Conservation (phyloP, 352 stramenopile genomes). For the Globisporangium viniferum region DNA sequence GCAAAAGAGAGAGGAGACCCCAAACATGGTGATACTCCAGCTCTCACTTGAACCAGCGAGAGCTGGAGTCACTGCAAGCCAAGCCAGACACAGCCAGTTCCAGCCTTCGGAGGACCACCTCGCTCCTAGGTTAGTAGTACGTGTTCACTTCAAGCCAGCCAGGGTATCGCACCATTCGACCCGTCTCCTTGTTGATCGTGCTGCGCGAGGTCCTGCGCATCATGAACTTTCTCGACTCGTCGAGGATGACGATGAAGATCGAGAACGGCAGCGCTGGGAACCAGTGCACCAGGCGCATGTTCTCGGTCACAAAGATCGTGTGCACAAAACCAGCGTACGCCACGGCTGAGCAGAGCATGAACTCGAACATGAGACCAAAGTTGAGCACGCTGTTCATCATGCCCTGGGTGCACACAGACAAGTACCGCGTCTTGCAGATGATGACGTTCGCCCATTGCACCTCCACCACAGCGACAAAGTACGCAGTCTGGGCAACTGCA, state of each 20-base stretch:
- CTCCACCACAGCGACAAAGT: slow-evolving; percentile 84
- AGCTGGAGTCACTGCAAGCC: neutral
- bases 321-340: slow-evolving; percentile 84
- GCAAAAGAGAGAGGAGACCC: neutral
- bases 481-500: slow-evolving; percentile 81
- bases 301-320: slow-evolving; percentile 79
- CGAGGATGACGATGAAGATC: slow-evolving; percentile 86
- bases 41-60: neutral
- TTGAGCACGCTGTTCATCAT: slow-evolving; percentile 92
- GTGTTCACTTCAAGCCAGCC: slow-evolving; percentile 90
- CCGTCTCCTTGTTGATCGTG: slow-evolving; percentile 72
- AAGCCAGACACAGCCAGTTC: neutral
- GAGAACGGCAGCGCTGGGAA: slow-evolving; percentile 89
- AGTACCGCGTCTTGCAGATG: slow-evolving; percentile 92
- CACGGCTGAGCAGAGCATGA: slow-evolving; percentile 82
- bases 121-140: slow-evolving; percentile 67
- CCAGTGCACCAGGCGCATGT: slow-evolving; percentile 89
- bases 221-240: slow-evolving; percentile 90
- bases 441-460: slow-evolving; percentile 91
- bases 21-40: neutral
- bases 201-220: slow-evolving; percentile 81
- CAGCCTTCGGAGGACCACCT: neutral
- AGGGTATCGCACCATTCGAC: slow-evolving; percentile 75
- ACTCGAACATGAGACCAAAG: slow-evolving; percentile 92
- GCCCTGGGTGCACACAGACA: slow-evolving; percentile 88